A percentile compares a stretch with the other conserved stretches of the same genome.
Conservation (phyloP, 257 asterid species). For the Rehmannia glutinosa region DNA sequence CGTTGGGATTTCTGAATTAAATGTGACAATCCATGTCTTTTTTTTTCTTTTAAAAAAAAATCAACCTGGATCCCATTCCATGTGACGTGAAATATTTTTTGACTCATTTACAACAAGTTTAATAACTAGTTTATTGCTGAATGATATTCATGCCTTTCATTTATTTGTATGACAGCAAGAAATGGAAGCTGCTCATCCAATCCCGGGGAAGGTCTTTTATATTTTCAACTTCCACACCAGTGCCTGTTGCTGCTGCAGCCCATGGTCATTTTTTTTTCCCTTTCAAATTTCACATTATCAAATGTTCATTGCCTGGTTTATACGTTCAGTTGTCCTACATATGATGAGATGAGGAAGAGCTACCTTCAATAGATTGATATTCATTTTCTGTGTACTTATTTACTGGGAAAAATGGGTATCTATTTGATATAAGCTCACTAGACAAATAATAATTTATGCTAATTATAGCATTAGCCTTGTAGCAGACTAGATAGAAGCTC, state of each 20-base stretch:
- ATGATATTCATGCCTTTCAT: slow-evolving; percentile 4
- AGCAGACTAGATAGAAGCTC: too few relatives aligned
- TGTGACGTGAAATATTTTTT: too few relatives aligned
- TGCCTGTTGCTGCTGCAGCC: slow-evolving; percentile 95
- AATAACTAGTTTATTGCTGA: neutral
- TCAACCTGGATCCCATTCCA: slow-evolving; percentile 5
- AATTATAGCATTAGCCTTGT: too few relatives aligned
- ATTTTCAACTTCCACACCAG: slow-evolving; percentile 92
- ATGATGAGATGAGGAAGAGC: neutral
- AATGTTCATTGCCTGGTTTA: slow-evolving; percentile 6
- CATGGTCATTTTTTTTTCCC: slow-evolving; percentile 39
- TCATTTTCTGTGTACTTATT: too few relatives aligned
- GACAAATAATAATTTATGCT: too few relatives aligned
- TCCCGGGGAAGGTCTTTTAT: slow-evolving; percentile 96
- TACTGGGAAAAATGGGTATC: too few relatives aligned
- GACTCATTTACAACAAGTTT: neutral
- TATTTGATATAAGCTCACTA: too few relatives aligned
- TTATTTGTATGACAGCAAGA: slow-evolving; percentile 62
- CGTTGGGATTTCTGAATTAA: neutral
- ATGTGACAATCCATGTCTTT: too few relatives aligned
- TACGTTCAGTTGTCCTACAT: neutral
- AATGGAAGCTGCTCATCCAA: slow-evolving; percentile 92
- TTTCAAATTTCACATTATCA: neutral
- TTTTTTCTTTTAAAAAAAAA: neutral
- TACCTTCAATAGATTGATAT: too few relatives aligned